Base-by-base conservation (phyloP, 2,329 filamentous ascomycete species). In the Colletotrichum truncatum region DNA sequence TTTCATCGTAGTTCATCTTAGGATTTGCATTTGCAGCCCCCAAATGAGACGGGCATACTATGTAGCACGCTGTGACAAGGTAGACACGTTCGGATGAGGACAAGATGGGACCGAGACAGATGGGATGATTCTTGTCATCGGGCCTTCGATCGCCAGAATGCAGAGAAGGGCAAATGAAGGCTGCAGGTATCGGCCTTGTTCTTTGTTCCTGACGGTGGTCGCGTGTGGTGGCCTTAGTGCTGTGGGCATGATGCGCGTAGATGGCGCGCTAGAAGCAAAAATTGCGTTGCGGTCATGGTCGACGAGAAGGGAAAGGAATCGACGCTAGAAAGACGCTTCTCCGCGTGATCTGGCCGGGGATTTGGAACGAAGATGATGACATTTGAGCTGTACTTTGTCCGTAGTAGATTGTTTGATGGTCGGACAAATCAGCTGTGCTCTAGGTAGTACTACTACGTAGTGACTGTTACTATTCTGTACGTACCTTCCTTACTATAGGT, bases 1-100 rank as follows among this genome's bases (percentile, higher is more conserved):
- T 7, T 12, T 39, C 18, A 41, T 65, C 57, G 57, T 57, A 36
- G 55, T 65, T 55, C 62, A 62, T 56, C 62, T 49, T 57, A 65
- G 49, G 36, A 65, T 38, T 62, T 54, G 56, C 57, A 46, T 23
- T 62, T 36, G 48, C 34, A 43, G 49, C 41, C 49, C 49, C 41
- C 49, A 38, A 54, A 18, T 55, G 51, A 18, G 49, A 62, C 28
- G 30, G 12, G n/a, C n/a, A n/a, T n/a, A n/a, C n/a, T n/a, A n/a
- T n/a, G n/a, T 41, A 45, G 39, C 48, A 32, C 53, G 30, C 12
- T 28, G 21, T 26, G 28, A 18, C 28, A 46, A 30, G n/a, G 43
- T 6, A 16, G n/a, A 12, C 34, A 32, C 49, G 58, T 45, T 53
- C 58, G 36, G 51, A 67, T 51, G 38, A 14, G 23, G 45, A 55